Base-by-base conservation (phyloP, 2,329 filamentous ascomycete species). In the Geosmithia flava region DNA sequence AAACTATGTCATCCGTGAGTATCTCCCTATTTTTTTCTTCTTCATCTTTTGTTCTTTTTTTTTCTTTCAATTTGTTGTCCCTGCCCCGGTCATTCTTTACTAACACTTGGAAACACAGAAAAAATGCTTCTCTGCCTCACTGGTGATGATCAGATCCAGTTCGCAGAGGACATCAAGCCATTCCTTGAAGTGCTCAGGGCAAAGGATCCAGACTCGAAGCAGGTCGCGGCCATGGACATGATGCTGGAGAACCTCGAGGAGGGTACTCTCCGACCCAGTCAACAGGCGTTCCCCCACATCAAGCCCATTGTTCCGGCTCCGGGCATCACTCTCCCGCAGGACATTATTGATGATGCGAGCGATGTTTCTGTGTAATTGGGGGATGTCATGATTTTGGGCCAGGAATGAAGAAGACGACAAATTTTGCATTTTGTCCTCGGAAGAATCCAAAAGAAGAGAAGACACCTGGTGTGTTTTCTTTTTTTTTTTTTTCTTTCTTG, bases 1-100 rank as follows among this genome's bases (percentile, higher is more conserved):
- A 51, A 98, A 98, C 64, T 98, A 97, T 61, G 91, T 97, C 6
- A 85, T 97, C 52, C 91, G 89, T 95, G 79, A 80, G 88, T 64
- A 15, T 80, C 23, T n/a, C 20, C n/a, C n/a, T n/a, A n/a, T n/a
- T n/a, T n/a, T n/a, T n/a, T n/a, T 13, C 33, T 13, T 11, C 33
- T 16, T 13, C 33, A 13, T 37, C 33, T 16, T 13, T 16, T 5
- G 6, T 37, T 11, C 15, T 11, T 13, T 16, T 3, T 11, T 37
- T 11, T 16, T 11, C 15, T 4, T 30, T n/a, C 17, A 20, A 37
- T 42, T 55, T 59, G 51, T 59, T 50, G 8, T 8, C 23, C 16
- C 20, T 43, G 8, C 2, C 30, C 3, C 15, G n/a, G 13, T 6
- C n/a, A n/a, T n/a, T n/a, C n/a, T n/a, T 27, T 2, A 27, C 15